These are phyloP conservation scores for Tremella fuciformis DNA, from an alignment of 768 basidiomycete species.

Conservation along the genomic window DNA sequence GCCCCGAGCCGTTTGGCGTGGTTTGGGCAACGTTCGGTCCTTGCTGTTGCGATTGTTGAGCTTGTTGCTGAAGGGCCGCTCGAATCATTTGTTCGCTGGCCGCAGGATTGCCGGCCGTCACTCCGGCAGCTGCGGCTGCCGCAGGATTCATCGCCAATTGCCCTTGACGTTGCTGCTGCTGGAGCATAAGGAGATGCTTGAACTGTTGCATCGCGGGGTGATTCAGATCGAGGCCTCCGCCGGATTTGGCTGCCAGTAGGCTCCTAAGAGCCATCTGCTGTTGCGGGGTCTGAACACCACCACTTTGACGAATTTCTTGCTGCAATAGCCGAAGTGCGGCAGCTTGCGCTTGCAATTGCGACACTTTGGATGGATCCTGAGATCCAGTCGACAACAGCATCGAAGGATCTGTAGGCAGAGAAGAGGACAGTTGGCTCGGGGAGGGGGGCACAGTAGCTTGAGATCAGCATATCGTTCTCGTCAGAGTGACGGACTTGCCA, in stretches of 20 bases:
- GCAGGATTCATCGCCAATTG: conserved; percentile 21
- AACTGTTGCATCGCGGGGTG: conserved; percentile 24
- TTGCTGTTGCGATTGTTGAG: conserved; percentile 10
- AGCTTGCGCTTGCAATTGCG: conserved; percentile 2
- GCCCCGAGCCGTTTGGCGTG: neutral
- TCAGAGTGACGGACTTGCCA: neutral
- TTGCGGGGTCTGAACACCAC: conserved; percentile 1
- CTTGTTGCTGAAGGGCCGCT: conserved; percentile 8
- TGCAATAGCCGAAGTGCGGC: neutral
- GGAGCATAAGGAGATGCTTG: conserved; percentile 21
- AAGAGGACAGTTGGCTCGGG: neutral
- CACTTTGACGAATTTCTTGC: conserved; percentile 1
- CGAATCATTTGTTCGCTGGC: conserved; percentile 18
- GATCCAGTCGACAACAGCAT: neutral
- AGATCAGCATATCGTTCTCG: neutral
- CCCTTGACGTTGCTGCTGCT: conserved; percentile 15
- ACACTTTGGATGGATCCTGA: neutral
- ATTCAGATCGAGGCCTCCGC: conserved; percentile 18
- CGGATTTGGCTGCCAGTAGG: conserved; percentile 13
- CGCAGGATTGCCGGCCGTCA: conserved; percentile 4
- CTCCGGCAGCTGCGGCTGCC: conserved; percentile 12
- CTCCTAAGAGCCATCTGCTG: neutral
- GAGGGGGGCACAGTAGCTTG: neutral
- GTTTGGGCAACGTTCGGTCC: neutral
- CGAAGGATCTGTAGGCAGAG: conserved; percentile 1